These are phyloP conservation scores for Diospyros kaki DNA, from an alignment of 148 eudicot species.

Conservation along the genomic window DNA sequence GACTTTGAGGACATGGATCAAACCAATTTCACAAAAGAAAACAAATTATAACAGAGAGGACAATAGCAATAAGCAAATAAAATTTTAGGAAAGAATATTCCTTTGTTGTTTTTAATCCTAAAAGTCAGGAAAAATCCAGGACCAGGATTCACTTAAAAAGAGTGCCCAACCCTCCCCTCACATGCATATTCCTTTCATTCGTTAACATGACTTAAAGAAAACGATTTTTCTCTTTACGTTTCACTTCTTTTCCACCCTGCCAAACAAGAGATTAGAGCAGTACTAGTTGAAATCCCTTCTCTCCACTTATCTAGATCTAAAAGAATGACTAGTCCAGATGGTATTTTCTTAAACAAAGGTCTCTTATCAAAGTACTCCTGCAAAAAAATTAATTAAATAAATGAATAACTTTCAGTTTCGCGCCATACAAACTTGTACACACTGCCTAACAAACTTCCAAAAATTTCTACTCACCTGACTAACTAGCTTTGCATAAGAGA, in stretches of 20 bases:
- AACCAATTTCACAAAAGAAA: too few species aligned
- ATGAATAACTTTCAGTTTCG: background rate
- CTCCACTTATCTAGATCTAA: background rate
- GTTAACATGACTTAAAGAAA: too few species aligned
- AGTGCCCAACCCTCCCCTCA: too few species aligned
- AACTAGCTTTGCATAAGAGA: constrained; percentile 64
- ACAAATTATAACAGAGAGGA: too few species aligned
- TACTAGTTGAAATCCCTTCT: background rate
- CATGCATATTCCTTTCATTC: too few species aligned
- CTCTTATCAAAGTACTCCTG: too few species aligned
- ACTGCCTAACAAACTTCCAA: background rate
- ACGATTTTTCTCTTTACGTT: background rate
- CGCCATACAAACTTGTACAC: background rate
- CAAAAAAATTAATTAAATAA: background rate
- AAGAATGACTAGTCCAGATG: background rate
- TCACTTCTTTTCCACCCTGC: background rate
- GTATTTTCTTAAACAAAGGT: background rate
- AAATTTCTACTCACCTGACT: constrained; percentile 48
- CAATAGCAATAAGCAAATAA: too few species aligned
- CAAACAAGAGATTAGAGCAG: background rate
- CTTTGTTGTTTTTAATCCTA: too few species aligned
- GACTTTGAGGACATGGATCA: too few species aligned
- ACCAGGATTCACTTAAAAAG: too few species aligned
- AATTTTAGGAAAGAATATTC: too few species aligned
- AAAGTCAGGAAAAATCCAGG: too few species aligned